Percentiles rank a stretch among this genome's conserved stretches.
Evolutionary conservation across 2,329 filamentous ascomycete genomes (phyloP).

Genomic region (Microcyclospora pomicola): DNA sequence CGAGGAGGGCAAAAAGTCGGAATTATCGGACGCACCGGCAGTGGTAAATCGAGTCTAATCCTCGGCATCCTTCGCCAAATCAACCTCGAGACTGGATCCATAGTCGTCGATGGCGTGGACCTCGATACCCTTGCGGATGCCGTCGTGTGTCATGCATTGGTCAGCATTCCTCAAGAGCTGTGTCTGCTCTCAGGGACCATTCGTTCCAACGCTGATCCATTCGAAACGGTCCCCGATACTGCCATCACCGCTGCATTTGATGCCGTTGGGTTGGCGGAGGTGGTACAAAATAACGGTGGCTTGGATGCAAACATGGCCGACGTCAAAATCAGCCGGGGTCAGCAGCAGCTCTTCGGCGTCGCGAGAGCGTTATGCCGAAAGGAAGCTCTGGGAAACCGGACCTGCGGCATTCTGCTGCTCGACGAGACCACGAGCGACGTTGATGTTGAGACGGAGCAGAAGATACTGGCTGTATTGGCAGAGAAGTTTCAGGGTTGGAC

Average conservation of each 20-base stretch:
- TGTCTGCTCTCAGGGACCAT: conserved; percentile 37
- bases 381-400: neutral
- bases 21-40: conserved; percentile 42
- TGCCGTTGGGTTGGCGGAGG: conserved; percentile 29
- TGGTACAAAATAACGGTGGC: conserved; percentile 19
- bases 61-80: conserved; percentile 37
- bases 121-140: conserved; percentile 31
- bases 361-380: conserved; percentile 32
- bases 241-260: conserved; percentile 30
- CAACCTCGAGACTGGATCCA: conserved; percentile 28
- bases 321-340: conserved; percentile 30
- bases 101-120: conserved; percentile 36
- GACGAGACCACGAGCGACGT: conserved; percentile 14
- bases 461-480: neutral
- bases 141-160: conserved; percentile 31
- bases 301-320: conserved; percentile 24
- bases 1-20: conserved; percentile 34
- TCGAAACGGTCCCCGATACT: conserved; percentile 22
- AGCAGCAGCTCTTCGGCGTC: conserved; percentile 38
- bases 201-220: conserved; percentile 36
- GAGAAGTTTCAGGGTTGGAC: neutral
- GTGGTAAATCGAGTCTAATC: conserved; percentile 39
- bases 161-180: conserved; percentile 39
- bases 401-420: conserved; percentile 26
- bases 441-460: neutral